phyloP scores from a whole-genome alignment of 768 basidiomycete genomes.

The Phallus indusiatus region DNA sequence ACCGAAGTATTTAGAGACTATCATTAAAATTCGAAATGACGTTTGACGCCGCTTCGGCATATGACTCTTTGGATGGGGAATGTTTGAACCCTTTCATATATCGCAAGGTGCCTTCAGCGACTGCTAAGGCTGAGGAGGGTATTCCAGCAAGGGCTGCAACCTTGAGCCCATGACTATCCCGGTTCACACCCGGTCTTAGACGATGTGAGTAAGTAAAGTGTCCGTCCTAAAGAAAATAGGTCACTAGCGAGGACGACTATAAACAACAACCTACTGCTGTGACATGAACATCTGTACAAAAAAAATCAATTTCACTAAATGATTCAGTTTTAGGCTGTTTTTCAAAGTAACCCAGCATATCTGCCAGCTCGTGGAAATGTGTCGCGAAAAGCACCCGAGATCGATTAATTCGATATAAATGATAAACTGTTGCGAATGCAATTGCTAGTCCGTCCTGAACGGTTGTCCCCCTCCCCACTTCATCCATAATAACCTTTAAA shows the following conservation, averaged over 20 bases:
- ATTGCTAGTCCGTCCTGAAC: constrained; percentile 88
- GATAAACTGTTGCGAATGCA: constrained; percentile 83
- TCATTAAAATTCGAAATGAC: neutral
- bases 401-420: constrained; percentile 59
- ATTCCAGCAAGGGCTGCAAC: constrained; percentile 85
- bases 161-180: constrained; percentile 84
- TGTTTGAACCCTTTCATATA: constrained; percentile 21
- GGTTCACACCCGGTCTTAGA: constrained; percentile 75
- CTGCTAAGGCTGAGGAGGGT: constrained; percentile 48
- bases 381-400: constrained; percentile 93
- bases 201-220: constrained; percentile 80
- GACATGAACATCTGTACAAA: constrained; percentile 83
- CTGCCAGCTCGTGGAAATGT: constrained; percentile 93
- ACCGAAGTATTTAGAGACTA: neutral
- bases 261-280: constrained; percentile 41
- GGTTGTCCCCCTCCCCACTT: constrained; percentile 95
- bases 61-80: constrained; percentile 4
- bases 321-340: constrained; percentile 32
- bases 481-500: constrained; percentile 93
- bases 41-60: constrained; percentile 17
- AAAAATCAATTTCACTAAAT: constrained; percentile 66
- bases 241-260: neutral
- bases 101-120: constrained; percentile 48
- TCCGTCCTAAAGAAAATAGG: constrained; percentile 40
- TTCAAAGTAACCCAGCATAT: constrained; percentile 61